Evolutionary conservation across 345 rosid genomes (phyloP).

Genomic region (Bruguiera gymnorhiza): DNA sequence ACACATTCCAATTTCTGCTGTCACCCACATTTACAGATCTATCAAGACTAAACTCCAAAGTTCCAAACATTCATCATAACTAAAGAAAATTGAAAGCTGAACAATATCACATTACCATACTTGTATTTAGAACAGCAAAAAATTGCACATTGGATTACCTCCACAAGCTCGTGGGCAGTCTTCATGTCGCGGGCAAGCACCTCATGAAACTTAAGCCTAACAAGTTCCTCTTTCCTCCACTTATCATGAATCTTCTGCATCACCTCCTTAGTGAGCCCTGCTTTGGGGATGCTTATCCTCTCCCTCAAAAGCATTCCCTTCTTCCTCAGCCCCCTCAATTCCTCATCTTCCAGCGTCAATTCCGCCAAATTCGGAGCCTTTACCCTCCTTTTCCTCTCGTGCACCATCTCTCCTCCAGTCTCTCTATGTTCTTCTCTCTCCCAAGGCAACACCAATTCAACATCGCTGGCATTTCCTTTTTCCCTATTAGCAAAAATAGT

Average conservation of each 20-base stretch:
- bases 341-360: constrained; percentile 82
- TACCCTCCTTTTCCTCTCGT: constrained; percentile 39
- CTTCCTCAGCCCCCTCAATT: constrained; percentile 74
- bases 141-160: constrained; percentile 47
- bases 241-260: constrained; percentile 83
- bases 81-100: too few species aligned
- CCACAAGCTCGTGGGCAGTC: constrained; percentile 92
- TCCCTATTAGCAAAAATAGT: constrained; percentile 33
- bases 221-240: constrained; percentile 95
- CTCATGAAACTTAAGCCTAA: constrained; percentile 93
- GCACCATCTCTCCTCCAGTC: constrained; percentile 14
- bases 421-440: constrained; percentile 40
- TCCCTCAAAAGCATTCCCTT: constrained; percentile 73
- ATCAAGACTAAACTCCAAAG: neutral
- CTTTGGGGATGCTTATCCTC: constrained; percentile 80
- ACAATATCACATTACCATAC: too few species aligned
- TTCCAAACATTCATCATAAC: too few species aligned
- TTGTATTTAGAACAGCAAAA: neutral
- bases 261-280: constrained; percentile 79
- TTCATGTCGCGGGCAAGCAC: constrained; percentile 84
- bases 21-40: neutral
- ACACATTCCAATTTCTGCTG: neutral
- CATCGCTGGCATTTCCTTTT: constrained; percentile 32
- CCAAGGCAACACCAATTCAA: constrained; percentile 51
- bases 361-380: constrained; percentile 91